Evolutionary conservation across 345 rosid genomes (phyloP).

Genomic region (Camelina sativa): DNA sequence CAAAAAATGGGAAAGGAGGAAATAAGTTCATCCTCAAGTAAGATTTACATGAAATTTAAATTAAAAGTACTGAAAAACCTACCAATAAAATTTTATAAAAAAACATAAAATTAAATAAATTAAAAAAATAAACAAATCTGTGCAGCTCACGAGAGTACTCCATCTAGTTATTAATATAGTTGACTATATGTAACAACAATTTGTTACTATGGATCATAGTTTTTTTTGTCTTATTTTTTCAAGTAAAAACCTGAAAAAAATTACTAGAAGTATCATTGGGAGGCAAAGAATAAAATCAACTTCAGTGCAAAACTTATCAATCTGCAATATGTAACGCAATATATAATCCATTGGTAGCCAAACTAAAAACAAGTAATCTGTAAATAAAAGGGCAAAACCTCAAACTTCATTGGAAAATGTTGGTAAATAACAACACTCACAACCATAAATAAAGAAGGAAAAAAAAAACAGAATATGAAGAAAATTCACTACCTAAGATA

Average conservation of each 20-base stretch:
- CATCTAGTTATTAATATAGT: too few relatives aligned
- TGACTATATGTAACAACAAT: too few relatives aligned
- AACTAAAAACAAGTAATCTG: background rate
- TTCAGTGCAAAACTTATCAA: background rate
- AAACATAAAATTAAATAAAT: too few relatives aligned
- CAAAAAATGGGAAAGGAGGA: too few relatives aligned
- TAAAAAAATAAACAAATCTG: too few relatives aligned
- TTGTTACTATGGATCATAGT: too few relatives aligned
- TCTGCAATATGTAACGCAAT: background rate
- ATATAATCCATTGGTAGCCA: background rate
- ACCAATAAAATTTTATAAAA: too few relatives aligned
- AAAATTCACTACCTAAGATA: slow-evolving; percentile 5
- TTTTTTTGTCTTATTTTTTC: too few relatives aligned
- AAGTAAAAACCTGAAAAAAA: background rate
- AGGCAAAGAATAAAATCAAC: background rate
- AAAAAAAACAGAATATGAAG: background rate
- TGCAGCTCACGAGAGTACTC: too few relatives aligned
- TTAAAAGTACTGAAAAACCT: too few relatives aligned
- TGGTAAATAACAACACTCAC: slow-evolving; percentile 1
- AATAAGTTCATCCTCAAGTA: too few relatives aligned
- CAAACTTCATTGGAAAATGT: background rate
- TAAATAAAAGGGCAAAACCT: background rate
- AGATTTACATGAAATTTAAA: too few relatives aligned
- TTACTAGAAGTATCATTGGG: background rate
- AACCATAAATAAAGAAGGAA: background rate